These are phyloP conservation scores for Fusarium sp. DNA, from an alignment of 2,329 filamentous ascomycete species.

Conservation along the genomic window DNA sequence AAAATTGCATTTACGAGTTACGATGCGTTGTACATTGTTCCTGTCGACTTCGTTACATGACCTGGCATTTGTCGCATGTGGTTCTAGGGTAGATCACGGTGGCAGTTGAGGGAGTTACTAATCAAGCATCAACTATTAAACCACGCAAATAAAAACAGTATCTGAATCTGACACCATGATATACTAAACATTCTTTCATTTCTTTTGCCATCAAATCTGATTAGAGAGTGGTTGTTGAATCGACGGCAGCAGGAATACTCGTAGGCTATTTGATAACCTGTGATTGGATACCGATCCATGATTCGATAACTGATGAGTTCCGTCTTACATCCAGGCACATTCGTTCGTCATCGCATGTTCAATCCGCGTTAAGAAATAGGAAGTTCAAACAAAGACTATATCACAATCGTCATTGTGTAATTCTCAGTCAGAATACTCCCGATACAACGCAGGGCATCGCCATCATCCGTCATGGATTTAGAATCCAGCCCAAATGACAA, in stretches of 20 bases:
- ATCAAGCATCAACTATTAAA: neutral
- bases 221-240: neutral
- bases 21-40: constrained; percentile 16
- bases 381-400: neutral
- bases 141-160: neutral
- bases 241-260: neutral
- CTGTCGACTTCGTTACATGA: neutral
- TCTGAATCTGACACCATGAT: neutral
- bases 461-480: constrained; percentile 18
- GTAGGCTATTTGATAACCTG: neutral
- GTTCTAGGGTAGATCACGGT: neutral
- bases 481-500: constrained; percentile 41
- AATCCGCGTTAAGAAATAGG: neutral
- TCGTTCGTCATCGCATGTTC: neutral
- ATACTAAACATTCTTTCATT: neutral
- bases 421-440: neutral
- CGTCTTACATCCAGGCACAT: neutral
- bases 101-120: neutral
- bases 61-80: neutral
- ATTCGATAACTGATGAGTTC: neutral
- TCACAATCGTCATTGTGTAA: neutral
- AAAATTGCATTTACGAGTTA: constrained; percentile 35
- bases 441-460: neutral
- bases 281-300: constrained; percentile 1
- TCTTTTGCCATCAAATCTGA: neutral